Base-by-base conservation (phyloP, 1,284 basidiomycete genomes). In the Heterobasidion occidentale region DNA sequence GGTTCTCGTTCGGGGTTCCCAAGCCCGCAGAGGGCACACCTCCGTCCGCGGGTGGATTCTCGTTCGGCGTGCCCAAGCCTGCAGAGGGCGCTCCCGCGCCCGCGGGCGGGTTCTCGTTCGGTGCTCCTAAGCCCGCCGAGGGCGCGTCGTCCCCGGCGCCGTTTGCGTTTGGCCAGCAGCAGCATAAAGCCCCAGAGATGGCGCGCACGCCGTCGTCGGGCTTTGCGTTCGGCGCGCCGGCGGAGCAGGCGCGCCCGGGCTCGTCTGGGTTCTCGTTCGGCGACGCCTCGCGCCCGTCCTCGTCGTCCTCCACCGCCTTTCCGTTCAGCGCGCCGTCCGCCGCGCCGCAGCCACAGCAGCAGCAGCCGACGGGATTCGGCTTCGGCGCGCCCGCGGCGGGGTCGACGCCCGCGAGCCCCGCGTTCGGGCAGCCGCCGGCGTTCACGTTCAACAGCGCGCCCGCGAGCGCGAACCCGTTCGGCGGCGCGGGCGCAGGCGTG, bases 371-470 rank as follows among this genome's bases (percentile, higher is more conserved):
- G 27, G 27, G 27, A 3, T 27, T 38, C 17, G 15, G 8, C 14
- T 11, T 14, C 38, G 9, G 2, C 52, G 36, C 50, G 35, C 9
- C 20, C 35, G 9, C 71, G 74, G 50, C 70, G 27, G 63, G 69
- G 15, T 83, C 83, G 49, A 72, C 79, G 27, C 82, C 81, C 27
- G 73, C 72, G 47, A 84, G 82, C 58, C 82, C 81, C 8, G 81
- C 81, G 50, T 64, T 65, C 8, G 60, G 70, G 11, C 47, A 54
- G 33, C 47, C 64, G 42, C 55, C 56, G 7, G 46, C 59, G 2
- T 70, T 75, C 11, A 51, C 71, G 8, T 81, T 83, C 58, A 61
- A 70, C 17, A 74, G 71, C 42, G 60, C 53, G 7, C 57, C 60
- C 34, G 52, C 62, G 27, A 60, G 56, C 49, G 57, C 65, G 38